Percentiles rank a stretch among this genome's conserved stretches.
These are phyloP conservation scores for Selaginella tamariscina DNA, from an alignment of 75 land plant species.

Conservation along the genomic window DNA sequence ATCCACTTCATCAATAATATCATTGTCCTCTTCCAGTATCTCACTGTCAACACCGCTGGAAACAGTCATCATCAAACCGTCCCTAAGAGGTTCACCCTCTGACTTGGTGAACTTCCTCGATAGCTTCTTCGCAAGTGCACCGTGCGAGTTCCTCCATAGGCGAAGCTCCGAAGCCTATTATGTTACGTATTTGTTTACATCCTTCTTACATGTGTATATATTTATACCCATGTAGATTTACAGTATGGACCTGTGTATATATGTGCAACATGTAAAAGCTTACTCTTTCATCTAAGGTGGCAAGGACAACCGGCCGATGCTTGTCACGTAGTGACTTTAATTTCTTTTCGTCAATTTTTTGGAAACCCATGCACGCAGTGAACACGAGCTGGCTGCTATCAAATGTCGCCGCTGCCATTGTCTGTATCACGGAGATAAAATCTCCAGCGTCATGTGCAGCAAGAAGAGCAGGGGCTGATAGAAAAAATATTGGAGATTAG, in stretches of 20 bases:
- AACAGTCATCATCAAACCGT: too few species aligned
- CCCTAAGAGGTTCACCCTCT: too few species aligned
- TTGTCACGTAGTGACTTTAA: slow-evolving; percentile 44
- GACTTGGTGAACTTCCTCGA: neutral
- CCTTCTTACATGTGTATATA: too few species aligned
- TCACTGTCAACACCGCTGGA: too few species aligned
- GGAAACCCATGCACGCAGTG: slow-evolving; percentile 88
- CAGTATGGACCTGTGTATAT: too few species aligned
- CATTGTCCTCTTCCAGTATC: too few species aligned
- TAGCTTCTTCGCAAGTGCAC: slow-evolving; percentile 33
- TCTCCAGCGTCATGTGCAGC: slow-evolving; percentile 89
- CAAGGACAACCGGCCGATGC: slow-evolving; percentile 58
- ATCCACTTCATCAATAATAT: neutral
- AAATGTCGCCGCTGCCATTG: slow-evolving; percentile 84
- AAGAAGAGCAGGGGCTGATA: slow-evolving; percentile 60
- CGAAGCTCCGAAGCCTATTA: slow-evolving; percentile 44
- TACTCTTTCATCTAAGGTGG: slow-evolving; percentile 36
- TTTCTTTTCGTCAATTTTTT: slow-evolving; percentile 43
- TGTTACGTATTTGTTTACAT: too few species aligned
- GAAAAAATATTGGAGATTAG: too few species aligned
- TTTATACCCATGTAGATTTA: too few species aligned
- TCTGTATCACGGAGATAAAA: slow-evolving; percentile 71
- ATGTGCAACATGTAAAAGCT: too few species aligned
- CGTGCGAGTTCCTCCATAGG: slow-evolving; percentile 41
- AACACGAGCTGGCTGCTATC: slow-evolving; percentile 95